Evolutionary conservation across 768 basidiomycete species (phyloP).

Genomic region (Boletus bicolor): DNA sequence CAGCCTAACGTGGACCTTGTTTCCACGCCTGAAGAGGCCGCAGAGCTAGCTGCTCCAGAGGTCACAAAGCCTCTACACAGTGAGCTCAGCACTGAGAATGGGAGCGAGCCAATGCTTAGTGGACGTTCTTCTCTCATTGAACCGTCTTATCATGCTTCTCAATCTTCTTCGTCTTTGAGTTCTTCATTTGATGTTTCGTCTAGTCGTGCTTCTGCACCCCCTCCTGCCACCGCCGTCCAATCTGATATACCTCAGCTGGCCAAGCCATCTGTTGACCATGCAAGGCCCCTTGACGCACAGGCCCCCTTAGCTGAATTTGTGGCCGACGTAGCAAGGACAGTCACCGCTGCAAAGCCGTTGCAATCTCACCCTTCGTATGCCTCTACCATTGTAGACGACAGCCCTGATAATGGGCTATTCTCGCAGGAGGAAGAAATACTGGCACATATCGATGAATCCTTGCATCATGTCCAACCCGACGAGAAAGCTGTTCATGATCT

Average conservation of each 20-base stretch:
- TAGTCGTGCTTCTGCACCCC: slow-evolving; percentile 39
- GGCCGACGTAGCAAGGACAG: slow-evolving; percentile 3
- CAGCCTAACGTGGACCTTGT: slow-evolving; percentile 22
- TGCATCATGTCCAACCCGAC: slow-evolving; percentile 14
- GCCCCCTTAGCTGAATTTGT: slow-evolving; percentile 19
- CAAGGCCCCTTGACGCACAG: slow-evolving; percentile 46
- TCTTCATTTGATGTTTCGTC: slow-evolving; percentile 45
- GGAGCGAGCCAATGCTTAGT: slow-evolving; percentile 12
- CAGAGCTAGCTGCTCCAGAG: slow-evolving; percentile 17
- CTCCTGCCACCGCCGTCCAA: slow-evolving; percentile 29
- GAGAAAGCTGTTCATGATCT: slow-evolving; percentile 18
- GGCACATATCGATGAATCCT: slow-evolving; percentile 19
- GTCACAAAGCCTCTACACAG: slow-evolving; percentile 17
- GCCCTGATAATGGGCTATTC: slow-evolving; percentile 32
- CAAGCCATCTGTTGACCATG: slow-evolving; percentile 46
- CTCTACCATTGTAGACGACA: slow-evolving; percentile 51
- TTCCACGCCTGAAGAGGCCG: slow-evolving; percentile 20
- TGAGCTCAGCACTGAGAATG: slow-evolving; percentile 20
- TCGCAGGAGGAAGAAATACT: slow-evolving; percentile 27
- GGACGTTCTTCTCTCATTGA: slow-evolving; percentile 25
- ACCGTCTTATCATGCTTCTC: slow-evolving; percentile 32
- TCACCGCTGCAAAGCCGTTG: slow-evolving; percentile 31
- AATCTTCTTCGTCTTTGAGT: slow-evolving; percentile 32
- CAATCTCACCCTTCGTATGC: slow-evolving; percentile 45
- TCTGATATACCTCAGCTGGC: slow-evolving; percentile 38